Conservation (phyloP, 2,329 filamentous ascomycete species). For the Botrytis fabae region DNA sequence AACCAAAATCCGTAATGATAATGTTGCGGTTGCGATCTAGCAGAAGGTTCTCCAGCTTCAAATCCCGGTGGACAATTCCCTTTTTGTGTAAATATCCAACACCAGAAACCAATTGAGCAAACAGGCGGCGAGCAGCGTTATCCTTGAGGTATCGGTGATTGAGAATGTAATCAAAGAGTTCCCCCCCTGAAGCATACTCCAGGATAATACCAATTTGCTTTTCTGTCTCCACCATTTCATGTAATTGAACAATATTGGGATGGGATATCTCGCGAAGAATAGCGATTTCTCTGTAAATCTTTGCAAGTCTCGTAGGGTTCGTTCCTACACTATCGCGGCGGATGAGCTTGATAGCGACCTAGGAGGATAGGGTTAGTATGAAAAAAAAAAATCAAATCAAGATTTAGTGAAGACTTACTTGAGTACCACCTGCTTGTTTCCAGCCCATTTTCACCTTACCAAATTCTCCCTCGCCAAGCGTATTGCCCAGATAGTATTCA, state of each 20-base stretch:
- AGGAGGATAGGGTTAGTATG: background rate
- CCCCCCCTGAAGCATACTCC: conserved; percentile 95
- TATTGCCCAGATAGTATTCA: conserved; percentile 93
- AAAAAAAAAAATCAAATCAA: background rate
- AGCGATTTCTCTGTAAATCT: conserved; percentile 95
- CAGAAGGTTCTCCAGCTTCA: conserved; percentile 94
- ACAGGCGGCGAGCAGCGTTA: conserved; percentile 82
- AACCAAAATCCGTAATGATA: conserved; percentile 99
- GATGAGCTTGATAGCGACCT: conserved; percentile 98
- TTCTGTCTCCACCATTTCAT: conserved; percentile 98
- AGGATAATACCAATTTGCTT: conserved; percentile 97
- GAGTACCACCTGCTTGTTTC: conserved; percentile 91
- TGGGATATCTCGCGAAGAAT: conserved; percentile 87
- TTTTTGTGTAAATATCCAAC: conserved; percentile 98
- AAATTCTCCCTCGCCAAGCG: conserved; percentile 95
- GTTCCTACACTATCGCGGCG: conserved; percentile 85
- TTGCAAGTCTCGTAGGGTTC: conserved; percentile 86
- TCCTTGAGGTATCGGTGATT: conserved; percentile 97
- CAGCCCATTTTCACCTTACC: conserved; percentile 98
- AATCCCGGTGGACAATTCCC: conserved; percentile 94
- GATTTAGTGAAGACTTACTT: conserved; percentile 50
- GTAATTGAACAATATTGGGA: conserved; percentile 93
- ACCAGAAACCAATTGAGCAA: conserved; percentile 92
- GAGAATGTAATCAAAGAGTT: conserved; percentile 97
- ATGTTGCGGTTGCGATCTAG: conserved; percentile 97